phyloP scores from a whole-genome alignment of 2,329 filamentous ascomycete species.

The Alternaria sp. region DNA sequence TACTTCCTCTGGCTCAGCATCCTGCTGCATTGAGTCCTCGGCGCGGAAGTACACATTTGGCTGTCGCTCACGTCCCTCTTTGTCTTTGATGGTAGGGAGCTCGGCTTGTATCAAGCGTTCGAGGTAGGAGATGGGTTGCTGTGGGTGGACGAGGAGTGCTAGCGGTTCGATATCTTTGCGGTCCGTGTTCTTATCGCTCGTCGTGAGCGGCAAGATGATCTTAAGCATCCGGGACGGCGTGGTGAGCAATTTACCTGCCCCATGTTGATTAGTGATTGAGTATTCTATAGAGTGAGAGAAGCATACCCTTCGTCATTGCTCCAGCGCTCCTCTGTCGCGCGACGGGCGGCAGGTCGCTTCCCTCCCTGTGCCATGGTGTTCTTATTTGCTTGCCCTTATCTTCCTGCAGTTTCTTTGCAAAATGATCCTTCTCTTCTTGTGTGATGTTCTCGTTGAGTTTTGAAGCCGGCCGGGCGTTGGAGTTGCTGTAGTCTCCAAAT shows the following conservation, averaged over 20 bases:
- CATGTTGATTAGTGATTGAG: slow-evolving; percentile 15
- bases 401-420: slow-evolving; percentile 53
- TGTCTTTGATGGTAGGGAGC: slow-evolving; percentile 71
- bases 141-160: slow-evolving; percentile 84
- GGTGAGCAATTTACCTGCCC: slow-evolving; percentile 75
- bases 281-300: background rate
- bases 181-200: slow-evolving; percentile 65
- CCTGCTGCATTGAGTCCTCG: slow-evolving; percentile 73
- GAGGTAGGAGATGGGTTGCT: slow-evolving; percentile 89
- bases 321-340: slow-evolving; percentile 60
- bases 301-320: slow-evolving; percentile 70
- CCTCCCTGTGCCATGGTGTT: slow-evolving; percentile 72
- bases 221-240: slow-evolving; percentile 83
- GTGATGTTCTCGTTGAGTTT: slow-evolving; percentile 57
- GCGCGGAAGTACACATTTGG: slow-evolving; percentile 82
- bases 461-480: slow-evolving; percentile 49
- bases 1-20: slow-evolving; percentile 48
- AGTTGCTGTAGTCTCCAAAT: slow-evolving; percentile 37
- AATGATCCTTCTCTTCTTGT: slow-evolving; percentile 58
- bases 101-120: slow-evolving; percentile 90
- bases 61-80: slow-evolving; percentile 71
- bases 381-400: slow-evolving; percentile 66
- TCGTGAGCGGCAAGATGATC: slow-evolving; percentile 77
- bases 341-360: slow-evolving; percentile 66
- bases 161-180: slow-evolving; percentile 81